Base-by-base conservation (phyloP, 2,329 filamentous ascomycete genomes). In the Akanthomyces dipterigenus region DNA sequence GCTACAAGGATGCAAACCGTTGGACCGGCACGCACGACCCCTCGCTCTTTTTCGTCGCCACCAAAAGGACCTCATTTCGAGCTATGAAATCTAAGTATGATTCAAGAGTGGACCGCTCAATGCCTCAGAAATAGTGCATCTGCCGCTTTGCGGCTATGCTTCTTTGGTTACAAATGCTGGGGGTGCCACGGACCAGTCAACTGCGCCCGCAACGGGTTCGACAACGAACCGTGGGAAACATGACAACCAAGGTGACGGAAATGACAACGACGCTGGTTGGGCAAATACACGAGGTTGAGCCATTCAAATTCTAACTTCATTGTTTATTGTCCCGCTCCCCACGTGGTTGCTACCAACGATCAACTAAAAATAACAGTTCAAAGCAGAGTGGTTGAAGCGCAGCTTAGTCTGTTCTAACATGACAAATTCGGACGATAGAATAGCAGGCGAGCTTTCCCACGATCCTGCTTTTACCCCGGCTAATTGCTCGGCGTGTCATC, bases 151-250 rank as follows among this genome's bases (percentile, higher is more conserved):
- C 45, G 57, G 57, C 49, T 42, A 34, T 53, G 48, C 26, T 53
- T 54, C 28, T 45, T 53, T 60, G 49, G 57, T 50, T 59, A 22
- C 45, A 61, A 61, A 50, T 36, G 43, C 34, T 34, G 45, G 53
- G 50, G 60, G 53, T 55, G 53, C 42, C 60, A 61, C 60, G 60
- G 60, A 56, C 60, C 60, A 61, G 46, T 14, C 53, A 55, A 50
- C 60, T 61, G 53, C 60, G 53, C 60, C 60, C 60, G 60, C 60
- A 61, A 50, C 42, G 31, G 40, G 53, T 18, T 55, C 28, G 51
- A 55, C 51, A 61, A 56, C 53, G 57, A 53, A 53, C 57, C 16
- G 38, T 40, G 48, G 45, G 38, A 53, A 60, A 51, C 22, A 60
- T 24, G 28, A 53, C 57, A 46, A 46, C 36, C 36, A 51, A 43